Conservation (phyloP, 2,329 filamentous ascomycete genomes). For the Fusarium torulosum region DNA sequence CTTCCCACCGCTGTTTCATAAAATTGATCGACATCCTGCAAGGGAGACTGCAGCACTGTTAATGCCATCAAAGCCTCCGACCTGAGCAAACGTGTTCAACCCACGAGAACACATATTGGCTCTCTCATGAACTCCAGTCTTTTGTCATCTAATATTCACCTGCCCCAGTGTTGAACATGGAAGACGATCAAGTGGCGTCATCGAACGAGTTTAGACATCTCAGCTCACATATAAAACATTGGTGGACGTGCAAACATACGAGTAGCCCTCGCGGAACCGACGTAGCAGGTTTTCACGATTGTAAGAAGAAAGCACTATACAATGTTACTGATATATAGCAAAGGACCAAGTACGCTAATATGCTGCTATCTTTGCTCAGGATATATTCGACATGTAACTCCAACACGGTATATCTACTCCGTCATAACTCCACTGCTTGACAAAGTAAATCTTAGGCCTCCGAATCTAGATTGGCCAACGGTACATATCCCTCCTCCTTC, state of each 20-base stretch:
- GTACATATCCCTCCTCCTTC: constrained; percentile 70
- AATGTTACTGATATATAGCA: not conserved
- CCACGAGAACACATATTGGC: not conserved
- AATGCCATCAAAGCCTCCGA: not conserved
- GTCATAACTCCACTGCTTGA: constrained; percentile 27
- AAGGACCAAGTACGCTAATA: not conserved
- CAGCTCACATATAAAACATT: not conserved
- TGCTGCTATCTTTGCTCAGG: constrained; percentile 24
- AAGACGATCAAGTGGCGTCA: not conserved
- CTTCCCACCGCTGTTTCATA: not conserved
- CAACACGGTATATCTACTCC: constrained; percentile 14
- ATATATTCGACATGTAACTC: constrained; percentile 24
- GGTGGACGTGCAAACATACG: constrained; percentile 2
- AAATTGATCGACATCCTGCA: not conserved
- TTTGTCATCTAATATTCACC: no score
- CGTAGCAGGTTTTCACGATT: not conserved
- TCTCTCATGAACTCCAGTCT: not conserved
- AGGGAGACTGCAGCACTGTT: not conserved
- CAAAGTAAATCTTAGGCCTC: constrained; percentile 25
- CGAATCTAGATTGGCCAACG: constrained; percentile 65
- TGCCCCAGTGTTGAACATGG: not conserved
- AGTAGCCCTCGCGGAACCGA: constrained; percentile 8
- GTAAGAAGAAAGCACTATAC: not conserved
- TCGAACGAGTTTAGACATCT: not conserved
- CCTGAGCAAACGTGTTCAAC: not conserved